Evolutionary conservation across 208 protist species (phyloP), one percentile per base, ranked within the genome.

Genomic region (Balamuthia mandrillaris): DNA sequence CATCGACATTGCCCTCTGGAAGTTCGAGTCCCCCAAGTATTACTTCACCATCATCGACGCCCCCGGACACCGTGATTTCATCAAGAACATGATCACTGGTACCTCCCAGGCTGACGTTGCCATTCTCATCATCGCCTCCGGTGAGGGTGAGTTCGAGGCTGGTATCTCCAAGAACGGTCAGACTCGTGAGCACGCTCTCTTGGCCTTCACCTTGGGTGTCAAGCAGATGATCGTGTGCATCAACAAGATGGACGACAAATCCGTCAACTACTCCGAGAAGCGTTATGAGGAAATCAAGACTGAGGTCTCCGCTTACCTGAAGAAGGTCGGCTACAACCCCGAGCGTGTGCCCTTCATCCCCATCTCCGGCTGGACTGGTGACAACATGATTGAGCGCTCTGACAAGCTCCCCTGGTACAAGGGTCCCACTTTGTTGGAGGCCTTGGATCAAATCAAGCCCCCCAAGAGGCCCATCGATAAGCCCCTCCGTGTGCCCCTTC

Each of bases 31-130:
- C 49, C 49, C 49, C 54, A 99, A 98, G 87, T 97, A 96, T 90
- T 95, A 99, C 90, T 98, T 98, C 93, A 98, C 97, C 60, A 97
- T 99, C 93, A 99, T 99, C 88, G 98, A 99, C 94, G 98, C 98
- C 91, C 98, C 98, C 35, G 98, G 98, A 31, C 98, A 99, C 86
- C 93, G 97, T 86, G 98, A 99, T 92, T 99, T 99, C 93, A 98
- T 99, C 87, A 99, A 99, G 93, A 99, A 99, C 95, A 99, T 99
- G 97, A 99, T 99, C 90, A 98, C 97, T 79, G 88, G 84, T 84
- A 39, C 72, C 2, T 44, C 56, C 2, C 39, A 81, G 90, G 96
- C 96, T 81, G 96, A 97, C 91, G 87, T 93, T 65, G 96, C 95
- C 37, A 45, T 97, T 33, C 90, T 97, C 70, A 91, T 97, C 45